phyloP scores from a whole-genome alignment of 192 early-diverging fungal genomes.

The Borealophlyctis nickersoniae region DNA sequence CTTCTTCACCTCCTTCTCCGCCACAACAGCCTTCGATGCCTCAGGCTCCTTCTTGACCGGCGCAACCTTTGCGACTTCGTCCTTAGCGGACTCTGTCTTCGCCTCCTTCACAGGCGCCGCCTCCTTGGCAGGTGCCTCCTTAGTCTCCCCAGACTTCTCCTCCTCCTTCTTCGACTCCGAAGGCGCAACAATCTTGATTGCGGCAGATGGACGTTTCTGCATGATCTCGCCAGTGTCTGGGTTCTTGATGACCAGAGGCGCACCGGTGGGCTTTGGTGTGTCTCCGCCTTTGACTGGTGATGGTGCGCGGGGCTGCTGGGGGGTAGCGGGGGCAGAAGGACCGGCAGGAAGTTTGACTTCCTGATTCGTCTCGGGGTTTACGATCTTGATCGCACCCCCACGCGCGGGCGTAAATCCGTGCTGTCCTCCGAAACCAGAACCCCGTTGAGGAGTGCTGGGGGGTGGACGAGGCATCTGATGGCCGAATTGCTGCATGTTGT shows the following conservation, averaged over 20 bases:
- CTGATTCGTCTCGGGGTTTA: too few species aligned
- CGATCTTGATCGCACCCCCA: too few species aligned
- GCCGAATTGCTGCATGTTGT: too few species aligned
- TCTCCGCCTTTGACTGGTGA: neutral
- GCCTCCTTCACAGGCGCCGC: constrained; percentile 17
- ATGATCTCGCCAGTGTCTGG: constrained; percentile 24
- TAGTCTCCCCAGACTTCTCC: constrained; percentile 16
- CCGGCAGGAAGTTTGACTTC: constrained; percentile 11
- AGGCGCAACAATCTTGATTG: neutral
- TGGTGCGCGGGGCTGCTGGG: neutral
- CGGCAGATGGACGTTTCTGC: neutral
- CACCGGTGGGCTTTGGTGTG: neutral
- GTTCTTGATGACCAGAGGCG: constrained; percentile 5
- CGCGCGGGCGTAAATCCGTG: too few species aligned
- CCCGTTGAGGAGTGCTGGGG: too few species aligned
- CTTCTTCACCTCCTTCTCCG: constrained; percentile 5
- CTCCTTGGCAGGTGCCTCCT: constrained; percentile 3
- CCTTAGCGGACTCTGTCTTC: constrained; percentile 16
- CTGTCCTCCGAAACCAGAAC: too few species aligned
- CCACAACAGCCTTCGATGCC: neutral
- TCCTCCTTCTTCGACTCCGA: neutral
- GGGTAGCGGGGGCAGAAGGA: constrained; percentile 5
- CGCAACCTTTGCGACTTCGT: constrained; percentile 14
- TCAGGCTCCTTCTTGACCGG: constrained; percentile 16
- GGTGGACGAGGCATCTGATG: too few species aligned